Conservation (phyloP, 2,329 filamentous ascomycete genomes). For the Paradendryphiella salina region DNA sequence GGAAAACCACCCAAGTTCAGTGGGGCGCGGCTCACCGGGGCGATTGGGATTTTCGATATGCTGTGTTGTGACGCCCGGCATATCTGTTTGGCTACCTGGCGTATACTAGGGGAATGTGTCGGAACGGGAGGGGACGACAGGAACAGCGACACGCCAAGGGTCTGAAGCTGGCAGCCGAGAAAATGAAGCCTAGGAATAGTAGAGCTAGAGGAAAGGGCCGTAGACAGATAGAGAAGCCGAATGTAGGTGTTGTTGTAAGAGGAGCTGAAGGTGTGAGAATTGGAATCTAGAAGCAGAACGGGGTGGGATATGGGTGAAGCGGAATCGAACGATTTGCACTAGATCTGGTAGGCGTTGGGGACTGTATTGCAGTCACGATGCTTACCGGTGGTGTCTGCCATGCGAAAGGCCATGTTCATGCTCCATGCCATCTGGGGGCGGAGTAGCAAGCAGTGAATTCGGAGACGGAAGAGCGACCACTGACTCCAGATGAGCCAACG, state of each 20-base stretch:
- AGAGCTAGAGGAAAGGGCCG: background rate
- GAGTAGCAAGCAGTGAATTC: background rate
- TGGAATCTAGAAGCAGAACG: background rate
- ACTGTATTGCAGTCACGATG: background rate
- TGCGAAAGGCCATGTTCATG: background rate
- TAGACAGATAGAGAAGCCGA: slow-evolving; percentile 2
- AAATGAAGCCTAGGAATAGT: background rate
- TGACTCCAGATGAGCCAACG: background rate
- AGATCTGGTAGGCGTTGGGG: background rate
- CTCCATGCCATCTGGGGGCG: background rate
- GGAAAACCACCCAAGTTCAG: slow-evolving; percentile 50
- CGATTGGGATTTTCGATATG: slow-evolving; percentile 40
- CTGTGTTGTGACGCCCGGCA: slow-evolving; percentile 46
- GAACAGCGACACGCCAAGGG: background rate
- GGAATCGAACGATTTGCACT: background rate
- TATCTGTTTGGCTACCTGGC: slow-evolving; percentile 41
- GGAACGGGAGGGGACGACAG: slow-evolving; percentile 31
- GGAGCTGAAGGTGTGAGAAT: background rate
- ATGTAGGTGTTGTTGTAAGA: background rate
- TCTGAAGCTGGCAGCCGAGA: slow-evolving; percentile 2
- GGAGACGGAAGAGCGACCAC: background rate
- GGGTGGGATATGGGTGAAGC: background rate
- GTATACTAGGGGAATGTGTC: slow-evolving; percentile 43
- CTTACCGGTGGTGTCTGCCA: background rate
- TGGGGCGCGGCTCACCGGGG: slow-evolving; percentile 46